phyloP scores from a whole-genome alignment of 2,329 filamentous ascomycete genomes.

The Aspergillus unguis region DNA sequence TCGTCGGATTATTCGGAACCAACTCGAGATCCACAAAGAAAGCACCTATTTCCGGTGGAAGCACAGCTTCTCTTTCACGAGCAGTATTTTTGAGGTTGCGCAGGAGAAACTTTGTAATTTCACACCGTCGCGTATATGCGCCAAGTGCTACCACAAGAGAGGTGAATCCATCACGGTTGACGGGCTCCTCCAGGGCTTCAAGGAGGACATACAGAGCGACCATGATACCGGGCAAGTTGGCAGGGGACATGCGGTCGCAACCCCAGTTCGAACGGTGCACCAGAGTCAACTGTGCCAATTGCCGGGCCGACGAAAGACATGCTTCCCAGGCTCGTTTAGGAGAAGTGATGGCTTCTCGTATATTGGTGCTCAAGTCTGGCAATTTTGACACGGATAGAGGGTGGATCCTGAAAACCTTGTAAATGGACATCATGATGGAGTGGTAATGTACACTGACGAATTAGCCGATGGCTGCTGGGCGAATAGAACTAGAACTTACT shows the following conservation, averaged over 20 bases:
- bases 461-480: neutral
- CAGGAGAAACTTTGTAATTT: conserved; percentile 8
- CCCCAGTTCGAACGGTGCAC: conserved; percentile 29
- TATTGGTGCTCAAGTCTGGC: neutral
- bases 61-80: conserved; percentile 14
- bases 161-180: conserved; percentile 25
- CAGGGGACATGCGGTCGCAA: conserved; percentile 31
- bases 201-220: conserved; percentile 29
- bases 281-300: conserved; percentile 25
- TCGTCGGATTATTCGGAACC: neutral
- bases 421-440: conserved; percentile 34
- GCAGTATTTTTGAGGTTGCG: conserved; percentile 20
- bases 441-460: conserved; percentile 37
- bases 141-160: conserved; percentile 23
- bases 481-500: conserved; percentile 14
- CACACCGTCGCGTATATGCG: conserved; percentile 25
- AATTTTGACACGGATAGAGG: neutral
- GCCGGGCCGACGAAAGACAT: conserved; percentile 26
- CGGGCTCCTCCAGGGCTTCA: conserved; percentile 20
- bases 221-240: conserved; percentile 29
- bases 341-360: conserved; percentile 8
- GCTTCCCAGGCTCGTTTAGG: conserved; percentile 13
- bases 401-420: conserved; percentile 19
- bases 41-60: conserved; percentile 22
- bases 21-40: conserved; percentile 20